Percentiles rank a stretch among this genome's conserved stretches.
Evolutionary conservation across 768 basidiomycete species (phyloP).

Genomic region (Lactifluus pinguis): DNA sequence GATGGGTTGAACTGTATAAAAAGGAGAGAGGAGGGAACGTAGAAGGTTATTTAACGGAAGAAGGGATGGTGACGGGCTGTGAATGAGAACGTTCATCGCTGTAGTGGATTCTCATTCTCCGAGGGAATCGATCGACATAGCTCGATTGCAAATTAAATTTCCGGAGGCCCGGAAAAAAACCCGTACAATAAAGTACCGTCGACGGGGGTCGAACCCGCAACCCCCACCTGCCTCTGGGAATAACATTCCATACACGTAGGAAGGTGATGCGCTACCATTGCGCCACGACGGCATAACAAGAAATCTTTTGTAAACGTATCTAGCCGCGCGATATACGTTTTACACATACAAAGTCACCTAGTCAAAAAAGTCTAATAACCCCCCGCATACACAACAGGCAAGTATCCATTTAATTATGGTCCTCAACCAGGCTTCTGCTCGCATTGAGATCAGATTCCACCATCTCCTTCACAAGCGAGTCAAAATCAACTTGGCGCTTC

Average conservation of each 20-base stretch:
- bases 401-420: slow-evolving; percentile 53
- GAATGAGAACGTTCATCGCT: slow-evolving; percentile 71
- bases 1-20: slow-evolving; percentile 72
- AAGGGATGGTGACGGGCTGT: slow-evolving; percentile 36
- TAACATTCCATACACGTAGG: slow-evolving; percentile 18
- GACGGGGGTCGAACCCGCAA: slow-evolving; percentile 31
- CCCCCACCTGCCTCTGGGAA: slow-evolving; percentile 23
- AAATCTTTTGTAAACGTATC: background rate
- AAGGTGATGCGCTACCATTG: slow-evolving; percentile 31
- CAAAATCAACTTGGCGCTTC: slow-evolving; percentile 81
- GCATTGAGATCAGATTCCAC: slow-evolving; percentile 73
- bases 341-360: background rate
- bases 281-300: slow-evolving; percentile 26
- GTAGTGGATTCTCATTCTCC: too few relatives aligned
- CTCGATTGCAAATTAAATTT: too few relatives aligned
- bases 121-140: too few relatives aligned
- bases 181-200: slow-evolving; percentile 19
- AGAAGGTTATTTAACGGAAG: slow-evolving; percentile 27
- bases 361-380: too few relatives aligned
- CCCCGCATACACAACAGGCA: background rate
- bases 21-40: slow-evolving; percentile 49
- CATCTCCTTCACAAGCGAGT: slow-evolving; percentile 86
- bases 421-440: slow-evolving; percentile 64
- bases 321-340: background rate
- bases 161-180: background rate